A percentile compares a stretch with the other conserved stretches of the same genome.
phyloP scores from a whole-genome alignment of 495 filamentous ascomycete species.

The Ascobolus immersus region DNA sequence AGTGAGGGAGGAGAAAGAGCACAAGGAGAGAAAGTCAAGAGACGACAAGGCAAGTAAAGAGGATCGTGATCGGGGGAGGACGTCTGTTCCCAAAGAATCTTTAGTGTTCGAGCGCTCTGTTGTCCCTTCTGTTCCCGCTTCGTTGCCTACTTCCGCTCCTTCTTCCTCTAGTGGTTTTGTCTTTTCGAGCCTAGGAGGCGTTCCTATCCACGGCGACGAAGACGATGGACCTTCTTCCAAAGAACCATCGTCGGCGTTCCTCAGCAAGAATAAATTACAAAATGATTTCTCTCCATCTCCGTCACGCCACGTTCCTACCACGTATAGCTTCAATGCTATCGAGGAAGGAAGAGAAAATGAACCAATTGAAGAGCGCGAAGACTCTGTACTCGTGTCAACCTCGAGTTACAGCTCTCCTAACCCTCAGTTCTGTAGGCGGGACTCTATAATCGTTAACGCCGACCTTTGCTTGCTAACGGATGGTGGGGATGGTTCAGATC shows the following conservation, averaged over 20 bases:
- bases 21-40: conserved; percentile 3
- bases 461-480: conserved; percentile 6
- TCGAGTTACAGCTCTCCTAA: too few species aligned
- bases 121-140: conserved; percentile 8
- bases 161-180: neutral
- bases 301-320: too few species aligned
- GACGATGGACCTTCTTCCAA: neutral
- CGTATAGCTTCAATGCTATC: too few species aligned
- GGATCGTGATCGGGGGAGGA: conserved; percentile 10
- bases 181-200: neutral
- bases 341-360: too few species aligned
- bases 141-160: conserved; percentile 9
- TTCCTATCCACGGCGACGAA: neutral
- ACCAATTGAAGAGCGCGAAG: too few species aligned
- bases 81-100: conserved; percentile 7
- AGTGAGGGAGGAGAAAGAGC: conserved; percentile 16
- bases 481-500: conserved; percentile 3
- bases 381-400: too few species aligned
- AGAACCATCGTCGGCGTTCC: neutral
- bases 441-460: neutral
- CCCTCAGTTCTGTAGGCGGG: neutral
- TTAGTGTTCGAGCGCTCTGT: conserved; percentile 7
- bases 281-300: too few species aligned
- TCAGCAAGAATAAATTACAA: too few species aligned
- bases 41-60: conserved; percentile 16